Evolutionary conservation across 2,329 filamentous ascomycete species (phyloP), one percentile per base, ranked within the genome.

Genomic region (Diplodia mutila): DNA sequence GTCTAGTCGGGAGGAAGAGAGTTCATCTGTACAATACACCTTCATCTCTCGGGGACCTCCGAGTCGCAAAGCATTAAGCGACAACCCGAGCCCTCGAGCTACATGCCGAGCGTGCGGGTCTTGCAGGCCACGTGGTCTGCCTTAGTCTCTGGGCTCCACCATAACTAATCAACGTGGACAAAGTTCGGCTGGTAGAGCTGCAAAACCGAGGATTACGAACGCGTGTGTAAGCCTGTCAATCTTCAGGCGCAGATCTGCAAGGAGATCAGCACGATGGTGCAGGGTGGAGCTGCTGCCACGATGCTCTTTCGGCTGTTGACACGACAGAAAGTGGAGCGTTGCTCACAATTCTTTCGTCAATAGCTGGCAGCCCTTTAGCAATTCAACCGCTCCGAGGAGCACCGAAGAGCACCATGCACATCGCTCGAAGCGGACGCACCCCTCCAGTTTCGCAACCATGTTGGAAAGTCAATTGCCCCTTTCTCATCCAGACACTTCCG

Each of bases 251-350:
- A 61, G 57, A 27, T 27, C 57, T 27, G 21, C 57, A 48, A 32
- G 12, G 29, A 27, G 16, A n/a, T 49, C 23, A 48, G 42, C 37
- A 61, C 9, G 39, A 27, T 27, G 39, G 57, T 61, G 23, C 39
- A 27, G 27, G 34, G 42, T 46, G 42, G n/a, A 46, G 42, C n/a
- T 9, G n/a, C 27, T 48, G 57, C 42, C 57, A 49, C 57, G 57
- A 23, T 46, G 18, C 7, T 46, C 18, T 46, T n/a, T 46, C 42
- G 42, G 46, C 23, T 61, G 39, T 23, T 29, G 16, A 25, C 16
- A 21, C 25, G 6, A 34, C 27, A 54, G 8, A 32, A n/a, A 48
- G 57, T 61, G 57, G 57, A 61, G 57, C 57, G 46, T 32, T 48
- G 25, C 39, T 48, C 39, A 34, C 54, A 9, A 37, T 37, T 12